phyloP scores from a whole-genome alignment of 169 alveolate genomes.

The Eimeria sp. region DNA sequence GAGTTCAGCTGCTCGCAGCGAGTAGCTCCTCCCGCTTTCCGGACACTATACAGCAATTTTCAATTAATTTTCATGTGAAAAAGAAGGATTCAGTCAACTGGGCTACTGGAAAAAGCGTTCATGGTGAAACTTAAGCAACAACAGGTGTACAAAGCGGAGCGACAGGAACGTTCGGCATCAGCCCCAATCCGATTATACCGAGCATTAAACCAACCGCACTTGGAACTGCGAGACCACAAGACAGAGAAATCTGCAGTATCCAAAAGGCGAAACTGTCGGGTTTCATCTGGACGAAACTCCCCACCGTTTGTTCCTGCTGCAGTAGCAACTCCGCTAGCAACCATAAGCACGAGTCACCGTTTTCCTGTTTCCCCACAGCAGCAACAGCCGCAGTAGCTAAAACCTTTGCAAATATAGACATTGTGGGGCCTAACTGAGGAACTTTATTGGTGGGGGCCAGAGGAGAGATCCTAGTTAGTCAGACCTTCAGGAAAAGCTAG shows the following conservation, averaged over 20 bases:
- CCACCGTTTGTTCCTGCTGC: constrained; percentile 6
- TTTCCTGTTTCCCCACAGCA: constrained; percentile 21
- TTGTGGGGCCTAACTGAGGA: not conserved
- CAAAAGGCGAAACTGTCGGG: not conserved
- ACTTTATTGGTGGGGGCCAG: not conserved
- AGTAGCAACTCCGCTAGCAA: not conserved
- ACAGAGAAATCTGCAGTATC: not conserved
- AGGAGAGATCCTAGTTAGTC: not conserved
- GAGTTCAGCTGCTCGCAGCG: constrained; percentile 34
- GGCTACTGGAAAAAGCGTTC: not conserved
- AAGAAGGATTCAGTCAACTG: not conserved
- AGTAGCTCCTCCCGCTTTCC: not conserved
- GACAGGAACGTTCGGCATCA: not conserved
- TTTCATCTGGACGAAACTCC: not conserved
- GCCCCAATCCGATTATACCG: constrained; percentile 4
- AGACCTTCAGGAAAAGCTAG: not conserved
- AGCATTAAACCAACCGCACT: constrained; percentile 1
- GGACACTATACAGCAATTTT: not conserved
- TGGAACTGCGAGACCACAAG: constrained; percentile 1
- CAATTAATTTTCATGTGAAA: not conserved
- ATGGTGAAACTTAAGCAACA: not conserved
- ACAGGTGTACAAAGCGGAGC: not conserved
- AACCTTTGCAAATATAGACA: not conserved
- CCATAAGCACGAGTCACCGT: not conserved
- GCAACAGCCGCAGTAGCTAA: not conserved